Evolutionary conservation across 352 stramenopile genomes (phyloP).

Genomic region (Phytophthora nicotianae): DNA sequence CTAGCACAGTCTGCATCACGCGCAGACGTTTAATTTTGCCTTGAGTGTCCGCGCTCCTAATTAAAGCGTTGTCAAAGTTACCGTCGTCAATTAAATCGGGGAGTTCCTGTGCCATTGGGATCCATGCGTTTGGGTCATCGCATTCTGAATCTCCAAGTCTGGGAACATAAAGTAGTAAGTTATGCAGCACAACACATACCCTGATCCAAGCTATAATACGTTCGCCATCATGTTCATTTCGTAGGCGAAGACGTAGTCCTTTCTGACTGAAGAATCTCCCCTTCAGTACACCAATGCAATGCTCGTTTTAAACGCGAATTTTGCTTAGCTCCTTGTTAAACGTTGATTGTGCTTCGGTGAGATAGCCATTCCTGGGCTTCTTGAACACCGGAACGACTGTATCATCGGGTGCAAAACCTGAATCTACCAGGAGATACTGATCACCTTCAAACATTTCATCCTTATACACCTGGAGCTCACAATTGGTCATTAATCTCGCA

Average conservation of each 20-base stretch:
- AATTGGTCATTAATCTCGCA: background rate
- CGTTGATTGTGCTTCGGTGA: background rate
- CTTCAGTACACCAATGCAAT: background rate
- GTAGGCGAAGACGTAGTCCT: background rate
- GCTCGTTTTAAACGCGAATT: background rate
- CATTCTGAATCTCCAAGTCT: background rate
- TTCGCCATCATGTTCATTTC: background rate
- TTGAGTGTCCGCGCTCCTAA: background rate
- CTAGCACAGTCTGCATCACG: background rate
- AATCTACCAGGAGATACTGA: background rate
- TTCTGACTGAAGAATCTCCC: background rate
- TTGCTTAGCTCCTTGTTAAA: background rate
- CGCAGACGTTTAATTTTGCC: background rate
- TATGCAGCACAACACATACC: background rate
- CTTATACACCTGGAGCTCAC: background rate
- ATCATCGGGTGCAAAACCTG: background rate
- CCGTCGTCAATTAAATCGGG: background rate
- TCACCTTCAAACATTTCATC: background rate
- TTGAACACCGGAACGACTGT: background rate
- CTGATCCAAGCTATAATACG: background rate
- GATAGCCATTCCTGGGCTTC: background rate
- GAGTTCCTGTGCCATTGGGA: background rate
- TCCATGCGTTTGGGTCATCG: background rate
- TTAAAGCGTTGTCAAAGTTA: background rate
- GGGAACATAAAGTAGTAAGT: background rate